Base-by-base conservation (phyloP, 345 rosid genomes). In the Gossypium longicalyx region DNA sequence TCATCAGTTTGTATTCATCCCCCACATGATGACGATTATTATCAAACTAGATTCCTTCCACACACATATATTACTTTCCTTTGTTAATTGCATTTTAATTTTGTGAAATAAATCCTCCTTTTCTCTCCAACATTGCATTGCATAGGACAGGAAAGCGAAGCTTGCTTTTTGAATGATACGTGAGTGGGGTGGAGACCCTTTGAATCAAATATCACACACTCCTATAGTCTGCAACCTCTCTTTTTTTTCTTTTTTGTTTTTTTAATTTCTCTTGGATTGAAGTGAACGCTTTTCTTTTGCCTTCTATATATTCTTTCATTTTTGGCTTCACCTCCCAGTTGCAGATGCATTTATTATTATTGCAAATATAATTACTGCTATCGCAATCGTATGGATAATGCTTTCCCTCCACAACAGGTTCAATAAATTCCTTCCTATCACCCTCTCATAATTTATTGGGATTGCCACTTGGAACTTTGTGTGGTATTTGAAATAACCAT, bases 81-180 rank as follows among this genome's bases (percentile, higher is more conserved):
- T 70, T 19, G 41, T 61, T 20, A 17, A 52, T 48, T 63, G 38
- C 43, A 45, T 7, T 43, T 15, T 44, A 19, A 22, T 57, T 17
- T 72, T 57, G 20, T 20, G 6, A 53, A 45, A n/a, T 29, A n/a
- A 2, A 41, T n/a, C 51, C 54, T 27, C 29, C 60, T 9, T 48
- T 2, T 47, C 49, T 47, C 71, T 49, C 72, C 67, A 72, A 47
- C 49, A 13, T 9, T 5, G 34, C 9, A 12, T 12, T 17, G 38
- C 48, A 34, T 34, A 34, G 38, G 38, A 76, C 72, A 68, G 51
- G 71, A 2, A 9, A 54, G 65, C 45, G 78, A 79, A 63, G 69
- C 77, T 72, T 72, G 77, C 70, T 48, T 62, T 54, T 15, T 43
- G 83, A 75, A 70, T 64, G 78, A 49, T 54, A 76, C 72, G 73